Evolutionary conservation across 768 basidiomycete species (phyloP).

Genomic region (Rhodotorula paludigena): DNA sequence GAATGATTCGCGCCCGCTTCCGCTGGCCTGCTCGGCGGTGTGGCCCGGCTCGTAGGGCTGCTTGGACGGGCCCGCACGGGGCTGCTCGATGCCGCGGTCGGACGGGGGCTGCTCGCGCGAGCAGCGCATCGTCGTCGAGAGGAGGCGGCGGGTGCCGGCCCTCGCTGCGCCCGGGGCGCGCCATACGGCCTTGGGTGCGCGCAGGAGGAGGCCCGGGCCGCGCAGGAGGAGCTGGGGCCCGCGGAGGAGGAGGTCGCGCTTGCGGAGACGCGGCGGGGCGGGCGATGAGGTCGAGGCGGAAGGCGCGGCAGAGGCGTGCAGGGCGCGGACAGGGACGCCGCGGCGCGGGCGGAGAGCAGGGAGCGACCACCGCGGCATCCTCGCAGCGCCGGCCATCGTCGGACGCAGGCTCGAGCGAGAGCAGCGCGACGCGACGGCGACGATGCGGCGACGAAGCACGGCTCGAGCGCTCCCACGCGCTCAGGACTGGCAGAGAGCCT

Average conservation of each 20-base stretch:
- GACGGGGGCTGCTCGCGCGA: slow-evolving; percentile 6
- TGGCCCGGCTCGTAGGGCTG: neutral
- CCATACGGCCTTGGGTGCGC: slow-evolving; percentile 26
- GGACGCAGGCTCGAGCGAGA: too few relatives aligned
- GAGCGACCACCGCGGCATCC: slow-evolving; percentile 23
- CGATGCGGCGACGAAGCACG: too few relatives aligned
- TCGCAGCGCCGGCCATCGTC: neutral
- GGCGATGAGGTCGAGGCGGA: neutral
- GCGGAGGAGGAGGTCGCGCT: slow-evolving; percentile 34
- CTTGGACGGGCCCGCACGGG: neutral
- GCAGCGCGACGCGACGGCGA: too few relatives aligned
- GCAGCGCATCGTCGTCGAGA: slow-evolving; percentile 3
- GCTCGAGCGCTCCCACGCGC: too few relatives aligned
- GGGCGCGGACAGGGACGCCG: neutral
- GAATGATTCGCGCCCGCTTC: slow-evolving; percentile 15
- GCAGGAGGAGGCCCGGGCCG: slow-evolving; percentile 30
- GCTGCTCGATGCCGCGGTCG: neutral
- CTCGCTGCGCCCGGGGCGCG: slow-evolving; percentile 22
- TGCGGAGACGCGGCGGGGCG: slow-evolving; percentile 5
- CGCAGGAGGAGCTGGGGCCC: slow-evolving; percentile 27
- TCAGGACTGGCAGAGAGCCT: too few relatives aligned
- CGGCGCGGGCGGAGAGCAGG: slow-evolving; percentile 18
- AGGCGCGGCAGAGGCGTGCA: neutral
- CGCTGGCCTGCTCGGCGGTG: neutral
- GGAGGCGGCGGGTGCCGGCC: slow-evolving; percentile 21